Evolutionary conservation across 2,329 filamentous ascomycete genomes (phyloP).

Genomic region (Penicillium sp.): DNA sequence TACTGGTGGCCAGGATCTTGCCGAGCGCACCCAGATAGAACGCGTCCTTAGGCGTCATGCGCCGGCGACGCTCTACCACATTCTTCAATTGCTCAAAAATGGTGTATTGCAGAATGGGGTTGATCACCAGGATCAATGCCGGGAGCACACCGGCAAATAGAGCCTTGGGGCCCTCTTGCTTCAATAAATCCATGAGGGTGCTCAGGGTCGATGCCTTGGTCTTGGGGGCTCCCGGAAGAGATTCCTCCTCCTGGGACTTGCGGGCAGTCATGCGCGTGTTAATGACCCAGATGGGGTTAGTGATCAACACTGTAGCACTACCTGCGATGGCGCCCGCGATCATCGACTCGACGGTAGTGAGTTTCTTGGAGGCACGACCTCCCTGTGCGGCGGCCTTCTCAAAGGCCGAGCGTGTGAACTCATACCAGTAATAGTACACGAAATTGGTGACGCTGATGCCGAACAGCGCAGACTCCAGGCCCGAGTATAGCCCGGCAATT

Average conservation of each 20-base stretch:
- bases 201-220: conserved; percentile 69
- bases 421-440: conserved; percentile 99
- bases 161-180: conserved; percentile 78
- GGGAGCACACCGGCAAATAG: conserved; percentile 92
- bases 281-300: conserved; percentile 98
- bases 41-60: conserved; percentile 80
- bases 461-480: conserved; percentile 90
- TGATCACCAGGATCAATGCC: conserved; percentile 91
- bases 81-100: conserved; percentile 99
- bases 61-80: conserved; percentile 70
- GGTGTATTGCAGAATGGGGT: conserved; percentile 97
- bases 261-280: conserved; percentile 98
- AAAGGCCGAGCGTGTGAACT: conserved; percentile 90
- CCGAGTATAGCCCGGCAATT: conserved; percentile 83
- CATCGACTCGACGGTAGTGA: conserved; percentile 92
- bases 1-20: conserved; percentile 88
- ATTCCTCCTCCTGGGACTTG: conserved; percentile 58
- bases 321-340: conserved; percentile 92
- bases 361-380: conserved; percentile 73
- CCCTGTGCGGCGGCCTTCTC: conserved; percentile 70
- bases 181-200: conserved; percentile 77
- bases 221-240: conserved; percentile 48
- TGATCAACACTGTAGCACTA: conserved; percentile 89
- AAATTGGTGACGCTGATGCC: conserved; percentile 99
- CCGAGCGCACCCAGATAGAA: conserved; percentile 91